phyloP scores from a whole-genome alignment of 768 basidiomycete genomes.

The Boletus rubroflammeus region DNA sequence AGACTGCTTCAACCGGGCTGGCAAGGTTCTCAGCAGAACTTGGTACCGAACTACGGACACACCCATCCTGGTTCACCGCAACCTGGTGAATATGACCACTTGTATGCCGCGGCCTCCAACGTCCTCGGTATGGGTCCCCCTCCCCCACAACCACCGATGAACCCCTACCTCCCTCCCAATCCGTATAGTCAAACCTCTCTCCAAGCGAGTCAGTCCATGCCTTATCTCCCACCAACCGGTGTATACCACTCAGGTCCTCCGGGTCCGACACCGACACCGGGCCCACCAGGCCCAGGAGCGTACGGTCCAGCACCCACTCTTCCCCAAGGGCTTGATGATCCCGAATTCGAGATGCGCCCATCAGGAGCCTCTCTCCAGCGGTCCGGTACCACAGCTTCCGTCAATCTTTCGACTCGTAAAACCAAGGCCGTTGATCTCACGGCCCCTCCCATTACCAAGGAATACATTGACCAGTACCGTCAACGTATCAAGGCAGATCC shows the following conservation, averaged over 20 bases:
- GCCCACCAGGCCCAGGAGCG: slow-evolving; percentile 8
- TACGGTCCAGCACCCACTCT: slow-evolving; percentile 27
- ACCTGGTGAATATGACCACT: slow-evolving; percentile 47
- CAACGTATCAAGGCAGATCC: slow-evolving; percentile 96
- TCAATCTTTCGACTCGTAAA: slow-evolving; percentile 56
- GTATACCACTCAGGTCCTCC: slow-evolving; percentile 22
- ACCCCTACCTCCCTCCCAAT: slow-evolving; percentile 22
- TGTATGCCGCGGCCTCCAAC: slow-evolving; percentile 76
- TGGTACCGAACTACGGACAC: slow-evolving; percentile 19
- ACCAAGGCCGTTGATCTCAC: slow-evolving; percentile 80
- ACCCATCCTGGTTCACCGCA: slow-evolving; percentile 22
- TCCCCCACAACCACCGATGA: slow-evolving; percentile 18
- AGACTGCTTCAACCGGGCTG: slow-evolving; percentile 23
- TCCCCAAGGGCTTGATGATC: slow-evolving; percentile 33
- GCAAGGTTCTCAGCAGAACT: slow-evolving; percentile 28
- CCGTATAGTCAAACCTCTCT: slow-evolving; percentile 21
- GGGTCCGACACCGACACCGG: slow-evolving; percentile 18
- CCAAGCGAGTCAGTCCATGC: slow-evolving; percentile 30
- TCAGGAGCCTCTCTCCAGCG: slow-evolving; percentile 47
- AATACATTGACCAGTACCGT: slow-evolving; percentile 97
- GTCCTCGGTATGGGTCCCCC: slow-evolving; percentile 77
- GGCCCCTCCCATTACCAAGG: slow-evolving; percentile 87
- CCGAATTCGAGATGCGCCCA: slow-evolving; percentile 54
- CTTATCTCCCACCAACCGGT: slow-evolving; percentile 32
- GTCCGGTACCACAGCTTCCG: slow-evolving; percentile 54